Evolutionary conservation across 2,329 filamentous ascomycete genomes (phyloP).

Genomic region (Colletotrichum orchidophilum): DNA sequence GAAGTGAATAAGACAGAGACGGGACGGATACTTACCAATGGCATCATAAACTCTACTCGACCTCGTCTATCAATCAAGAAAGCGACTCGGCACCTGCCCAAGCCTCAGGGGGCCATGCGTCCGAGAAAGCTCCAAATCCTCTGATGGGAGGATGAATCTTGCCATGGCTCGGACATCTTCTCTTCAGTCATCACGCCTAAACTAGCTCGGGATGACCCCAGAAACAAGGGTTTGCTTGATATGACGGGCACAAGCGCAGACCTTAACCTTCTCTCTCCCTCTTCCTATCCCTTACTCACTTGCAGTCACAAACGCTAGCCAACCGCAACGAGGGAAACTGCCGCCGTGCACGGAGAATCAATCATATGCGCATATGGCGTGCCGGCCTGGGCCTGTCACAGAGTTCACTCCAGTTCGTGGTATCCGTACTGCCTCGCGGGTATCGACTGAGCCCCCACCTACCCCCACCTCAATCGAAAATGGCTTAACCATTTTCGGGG

Average conservation of each 20-base stretch:
- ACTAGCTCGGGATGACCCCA: conserved; percentile 4
- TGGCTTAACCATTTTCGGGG: neutral
- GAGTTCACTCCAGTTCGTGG: neutral
- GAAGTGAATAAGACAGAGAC: too few species aligned
- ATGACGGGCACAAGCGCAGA: conserved; percentile 4
- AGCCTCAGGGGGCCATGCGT: neutral
- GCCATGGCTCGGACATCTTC: conserved; percentile 11
- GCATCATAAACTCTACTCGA: neutral
- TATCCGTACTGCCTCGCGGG: neutral
- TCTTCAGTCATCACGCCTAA: neutral
- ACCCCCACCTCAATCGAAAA: neutral
- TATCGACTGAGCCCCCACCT: neutral
- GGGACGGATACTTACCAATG: neutral
- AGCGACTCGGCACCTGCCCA: neutral
- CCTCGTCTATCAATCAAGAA: neutral
- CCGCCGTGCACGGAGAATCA: neutral
- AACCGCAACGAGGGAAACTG: neutral
- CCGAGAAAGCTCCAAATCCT: neutral
- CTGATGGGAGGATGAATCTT: conserved; percentile 1
- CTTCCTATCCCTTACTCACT: neutral
- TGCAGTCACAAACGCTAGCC: neutral
- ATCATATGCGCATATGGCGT: neutral
- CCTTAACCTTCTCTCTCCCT: neutral
- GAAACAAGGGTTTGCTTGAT: conserved; percentile 17
- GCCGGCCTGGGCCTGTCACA: neutral